Percentiles rank a stretch among this genome's conserved stretches.
phyloP scores from a whole-genome alignment of 805 yeast species.

The Hanseniaspora valbyensis region DNA sequence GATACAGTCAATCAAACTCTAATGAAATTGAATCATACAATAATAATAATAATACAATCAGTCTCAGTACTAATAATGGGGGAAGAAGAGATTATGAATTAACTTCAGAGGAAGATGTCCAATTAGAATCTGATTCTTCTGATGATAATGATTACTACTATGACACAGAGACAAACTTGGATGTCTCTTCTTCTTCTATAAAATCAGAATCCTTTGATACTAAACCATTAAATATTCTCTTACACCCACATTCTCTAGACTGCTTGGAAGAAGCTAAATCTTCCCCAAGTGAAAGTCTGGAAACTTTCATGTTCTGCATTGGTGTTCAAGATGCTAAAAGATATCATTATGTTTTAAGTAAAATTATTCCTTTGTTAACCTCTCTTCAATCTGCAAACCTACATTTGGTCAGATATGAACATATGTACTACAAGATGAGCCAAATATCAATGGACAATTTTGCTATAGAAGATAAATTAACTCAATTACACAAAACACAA shows the following conservation, averaged over 20 bases:
- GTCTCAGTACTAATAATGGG: too few species aligned
- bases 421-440: constrained; percentile 5
- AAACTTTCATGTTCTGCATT: constrained; percentile 7
- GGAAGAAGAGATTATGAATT: too few species aligned
- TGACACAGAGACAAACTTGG: constrained; percentile 1
- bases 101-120: not conserved
- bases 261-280: not conserved
- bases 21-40: not conserved
- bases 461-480: constrained; percentile 1
- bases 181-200: not conserved
- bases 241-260: constrained; percentile 1
- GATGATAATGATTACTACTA: constrained; percentile 1
- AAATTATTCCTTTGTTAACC: constrained; percentile 1
- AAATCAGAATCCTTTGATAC: not conserved
- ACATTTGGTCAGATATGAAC: constrained; percentile 8
- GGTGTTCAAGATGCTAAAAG: constrained; percentile 1
- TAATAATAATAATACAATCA: too few species aligned
- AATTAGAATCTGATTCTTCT: not conserved
- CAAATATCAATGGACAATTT: constrained; percentile 2
- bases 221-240: not conserved
- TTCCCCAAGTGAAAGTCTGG: not conserved
- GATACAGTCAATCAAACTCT: not conserved
- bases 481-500: not conserved
- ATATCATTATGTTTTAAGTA: not conserved
- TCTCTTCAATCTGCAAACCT: not conserved